Conservation (phyloP, 2,329 filamentous ascomycete species). For the Drechmeria coniospora region DNA sequence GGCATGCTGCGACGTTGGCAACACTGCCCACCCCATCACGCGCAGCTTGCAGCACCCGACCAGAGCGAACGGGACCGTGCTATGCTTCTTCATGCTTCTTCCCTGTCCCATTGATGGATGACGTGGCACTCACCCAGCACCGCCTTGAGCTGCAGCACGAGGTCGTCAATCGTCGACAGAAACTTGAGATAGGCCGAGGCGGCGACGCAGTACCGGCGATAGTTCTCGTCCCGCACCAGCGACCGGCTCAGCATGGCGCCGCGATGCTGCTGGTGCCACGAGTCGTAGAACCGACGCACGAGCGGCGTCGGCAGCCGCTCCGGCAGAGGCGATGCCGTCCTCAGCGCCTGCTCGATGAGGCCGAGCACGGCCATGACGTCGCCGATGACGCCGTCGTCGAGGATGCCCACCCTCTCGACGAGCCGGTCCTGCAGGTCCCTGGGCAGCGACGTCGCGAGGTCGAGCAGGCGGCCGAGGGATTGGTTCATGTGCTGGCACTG, state of each 20-base stretch:
- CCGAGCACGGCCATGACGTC: conserved; percentile 34
- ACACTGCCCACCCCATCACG: too few relatives aligned
- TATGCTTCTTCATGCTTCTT: conserved; percentile 1
- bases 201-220: conserved; percentile 30
- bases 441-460: conserved; percentile 20
- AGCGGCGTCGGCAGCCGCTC: conserved; percentile 31
- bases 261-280: conserved; percentile 7
- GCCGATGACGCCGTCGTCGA: conserved; percentile 27
- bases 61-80: too few relatives aligned
- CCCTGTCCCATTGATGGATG: conserved; percentile 13
- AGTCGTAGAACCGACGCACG: conserved; percentile 18
- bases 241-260: conserved; percentile 15
- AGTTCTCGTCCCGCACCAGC: conserved; percentile 23
- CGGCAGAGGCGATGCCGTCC: conserved; percentile 30
- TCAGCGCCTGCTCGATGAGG: conserved; percentile 29
- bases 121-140: conserved; percentile 25
- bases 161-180: conserved; percentile 24
- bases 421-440: conserved; percentile 24
- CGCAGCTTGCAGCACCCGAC: too few relatives aligned
- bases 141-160: conserved; percentile 27
- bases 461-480: conserved; percentile 14
- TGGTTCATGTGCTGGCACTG: conserved; percentile 19
- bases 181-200: conserved; percentile 28
- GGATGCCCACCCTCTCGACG: conserved; percentile 19
- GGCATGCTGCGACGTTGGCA: too few relatives aligned